These are phyloP conservation scores for Cladosporium sp. DNA, from an alignment of 2,329 filamentous ascomycete genomes.

Conservation along the genomic window DNA sequence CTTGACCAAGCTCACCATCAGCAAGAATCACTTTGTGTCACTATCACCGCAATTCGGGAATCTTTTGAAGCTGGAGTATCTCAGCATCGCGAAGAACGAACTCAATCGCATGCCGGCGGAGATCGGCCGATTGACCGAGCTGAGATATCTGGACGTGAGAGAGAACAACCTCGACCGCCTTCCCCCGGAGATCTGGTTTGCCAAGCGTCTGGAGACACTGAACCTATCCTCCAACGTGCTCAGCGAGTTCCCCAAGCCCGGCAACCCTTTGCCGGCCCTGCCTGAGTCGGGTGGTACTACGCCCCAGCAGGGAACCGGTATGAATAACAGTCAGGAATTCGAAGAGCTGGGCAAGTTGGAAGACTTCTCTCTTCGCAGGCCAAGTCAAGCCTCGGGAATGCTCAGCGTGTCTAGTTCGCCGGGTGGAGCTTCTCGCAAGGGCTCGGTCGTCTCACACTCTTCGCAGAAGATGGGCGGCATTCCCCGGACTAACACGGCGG, in stretches of 20 bases:
- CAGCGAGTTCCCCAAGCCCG: slow-evolving; percentile 80
- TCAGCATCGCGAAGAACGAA: slow-evolving; percentile 90
- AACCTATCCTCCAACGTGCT: slow-evolving; percentile 95
- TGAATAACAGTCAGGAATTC: slow-evolving; percentile 60
- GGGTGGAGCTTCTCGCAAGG: slow-evolving; percentile 54
- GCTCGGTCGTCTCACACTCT: slow-evolving; percentile 75
- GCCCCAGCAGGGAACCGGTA: slow-evolving; percentile 29
- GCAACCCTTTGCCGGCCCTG: slow-evolving; percentile 50
- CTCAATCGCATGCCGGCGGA: slow-evolving; percentile 77
- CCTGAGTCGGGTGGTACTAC: slow-evolving; percentile 37
- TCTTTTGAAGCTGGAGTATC: slow-evolving; percentile 74
- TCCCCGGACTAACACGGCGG: slow-evolving; percentile 72
- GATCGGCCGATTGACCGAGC: slow-evolving; percentile 78
- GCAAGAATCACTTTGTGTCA: slow-evolving; percentile 93
- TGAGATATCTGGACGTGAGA: slow-evolving; percentile 79
- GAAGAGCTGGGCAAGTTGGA: slow-evolving; percentile 69
- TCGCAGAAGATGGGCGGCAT: slow-evolving; percentile 51
- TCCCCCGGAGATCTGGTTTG: slow-evolving; percentile 94
- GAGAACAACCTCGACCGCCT: slow-evolving; percentile 89
- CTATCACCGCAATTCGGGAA: slow-evolving; percentile 80
- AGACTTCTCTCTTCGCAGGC: slow-evolving; percentile 60
- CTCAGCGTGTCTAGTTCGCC: slow-evolving; percentile 53
- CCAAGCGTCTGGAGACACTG: slow-evolving; percentile 78
- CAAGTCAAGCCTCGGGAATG: slow-evolving; percentile 73
- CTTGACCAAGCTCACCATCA: slow-evolving; percentile 78